phyloP scores from a whole-genome alignment of 2,329 filamentous ascomycete species.

The Cryphonectria nitschkei region DNA sequence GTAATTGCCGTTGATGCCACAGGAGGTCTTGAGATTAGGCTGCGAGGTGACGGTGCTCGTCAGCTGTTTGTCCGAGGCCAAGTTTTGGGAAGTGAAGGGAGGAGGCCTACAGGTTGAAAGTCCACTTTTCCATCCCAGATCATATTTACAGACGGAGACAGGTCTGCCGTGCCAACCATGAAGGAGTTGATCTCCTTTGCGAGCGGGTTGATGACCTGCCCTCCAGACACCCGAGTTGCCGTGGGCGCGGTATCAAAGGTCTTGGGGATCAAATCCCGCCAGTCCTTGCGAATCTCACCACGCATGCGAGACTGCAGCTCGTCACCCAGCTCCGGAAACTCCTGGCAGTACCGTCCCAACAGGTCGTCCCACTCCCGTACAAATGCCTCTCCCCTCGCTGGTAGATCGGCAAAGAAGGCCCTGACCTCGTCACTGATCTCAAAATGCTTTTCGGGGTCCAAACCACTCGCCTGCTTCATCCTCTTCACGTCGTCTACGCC shows the following conservation, averaged over 20 bases:
- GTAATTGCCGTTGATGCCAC: conserved; percentile 49
- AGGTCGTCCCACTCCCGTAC: conserved; percentile 54
- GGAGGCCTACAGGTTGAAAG: conserved; percentile 50
- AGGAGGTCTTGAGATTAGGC: conserved; percentile 31
- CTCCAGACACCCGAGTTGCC: conserved; percentile 51
- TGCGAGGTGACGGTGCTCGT: background rate
- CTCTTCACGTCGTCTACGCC: conserved; percentile 55
- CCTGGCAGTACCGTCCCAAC: conserved; percentile 25
- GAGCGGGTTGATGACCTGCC: conserved; percentile 52
- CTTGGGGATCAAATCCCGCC: conserved; percentile 54
- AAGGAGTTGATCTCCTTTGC: conserved; percentile 45
- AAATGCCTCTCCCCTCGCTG: conserved; percentile 48
- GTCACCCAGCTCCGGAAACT: conserved; percentile 33
- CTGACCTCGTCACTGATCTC: conserved; percentile 50
- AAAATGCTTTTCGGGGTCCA: conserved; percentile 53
- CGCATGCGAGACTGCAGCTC: conserved; percentile 53
- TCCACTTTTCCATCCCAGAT: conserved; percentile 53
- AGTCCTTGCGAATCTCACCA: conserved; percentile 53
- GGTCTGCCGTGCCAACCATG: conserved; percentile 52
- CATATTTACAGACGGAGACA: conserved; percentile 54
- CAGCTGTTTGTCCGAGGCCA: too few relatives aligned
- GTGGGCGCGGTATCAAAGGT: conserved; percentile 53
- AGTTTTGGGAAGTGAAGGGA: background rate
- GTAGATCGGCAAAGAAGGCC: conserved; percentile 55
- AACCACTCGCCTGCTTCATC: conserved; percentile 56